These are phyloP conservation scores for Thelephora terrestris DNA, from an alignment of 1,284 basidiomycete species.

Conservation along the genomic window DNA sequence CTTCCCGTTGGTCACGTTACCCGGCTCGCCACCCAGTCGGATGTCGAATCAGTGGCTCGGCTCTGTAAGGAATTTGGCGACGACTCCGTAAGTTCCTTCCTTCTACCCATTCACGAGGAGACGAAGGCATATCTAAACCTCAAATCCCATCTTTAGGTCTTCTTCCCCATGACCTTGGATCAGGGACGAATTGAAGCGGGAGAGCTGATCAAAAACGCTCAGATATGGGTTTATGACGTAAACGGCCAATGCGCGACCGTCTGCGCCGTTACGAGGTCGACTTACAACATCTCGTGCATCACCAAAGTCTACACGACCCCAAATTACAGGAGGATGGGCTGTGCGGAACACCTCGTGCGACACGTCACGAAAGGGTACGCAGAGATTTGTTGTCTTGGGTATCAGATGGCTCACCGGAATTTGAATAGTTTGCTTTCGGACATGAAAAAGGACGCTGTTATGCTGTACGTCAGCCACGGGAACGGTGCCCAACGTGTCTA, in stretches of 20 bases:
- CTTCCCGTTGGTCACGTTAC: conserved; percentile 23
- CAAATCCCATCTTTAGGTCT: conserved; percentile 17
- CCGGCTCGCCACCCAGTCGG: conserved; percentile 23
- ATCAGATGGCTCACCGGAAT: not conserved
- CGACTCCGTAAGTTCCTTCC: conserved; percentile 27
- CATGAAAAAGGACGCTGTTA: conserved; percentile 28
- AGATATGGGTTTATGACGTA: conserved; percentile 38
- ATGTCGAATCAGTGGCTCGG: conserved; percentile 27
- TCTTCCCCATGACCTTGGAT: conserved; percentile 28
- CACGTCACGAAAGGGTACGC: conserved; percentile 31
- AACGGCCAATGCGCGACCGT: conserved; percentile 32
- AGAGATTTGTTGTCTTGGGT: conserved; percentile 2
- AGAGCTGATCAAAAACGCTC: conserved; percentile 30
- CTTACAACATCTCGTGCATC: conserved; percentile 33
- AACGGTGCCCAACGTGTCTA: conserved; percentile 39
- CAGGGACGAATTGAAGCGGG: conserved; percentile 29
- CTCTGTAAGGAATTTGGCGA: conserved; percentile 40
- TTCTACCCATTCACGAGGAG: conserved; percentile 4
- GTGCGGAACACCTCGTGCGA: conserved; percentile 36
- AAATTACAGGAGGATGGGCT: conserved; percentile 31
- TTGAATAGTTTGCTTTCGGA: conserved; percentile 24
- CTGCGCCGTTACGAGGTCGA: conserved; percentile 37
- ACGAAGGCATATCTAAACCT: conserved; percentile 6
- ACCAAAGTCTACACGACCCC: conserved; percentile 41
- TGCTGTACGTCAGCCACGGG: conserved; percentile 37